Evolutionary conservation across 495 filamentous ascomycete genomes (phyloP).

Genomic region (Tuber brumale): DNA sequence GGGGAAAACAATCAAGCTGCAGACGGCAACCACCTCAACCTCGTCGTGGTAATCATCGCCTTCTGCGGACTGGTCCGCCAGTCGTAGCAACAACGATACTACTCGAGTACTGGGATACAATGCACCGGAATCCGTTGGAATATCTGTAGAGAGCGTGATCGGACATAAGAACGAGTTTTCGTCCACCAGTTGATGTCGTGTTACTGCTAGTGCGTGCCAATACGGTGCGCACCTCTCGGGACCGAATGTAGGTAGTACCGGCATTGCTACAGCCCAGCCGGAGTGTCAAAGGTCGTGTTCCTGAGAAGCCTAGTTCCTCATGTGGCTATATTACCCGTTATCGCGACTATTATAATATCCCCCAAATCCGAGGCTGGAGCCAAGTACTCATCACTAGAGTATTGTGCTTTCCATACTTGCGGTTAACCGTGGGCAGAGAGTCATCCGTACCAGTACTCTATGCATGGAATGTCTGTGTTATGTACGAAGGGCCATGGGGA

Average conservation of each 20-base stretch:
- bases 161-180: not conserved
- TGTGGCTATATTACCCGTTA: not conserved
- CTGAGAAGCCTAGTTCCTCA: not conserved
- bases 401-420: not conserved
- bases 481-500: not conserved
- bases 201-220: not conserved
- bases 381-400: not conserved
- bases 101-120: not conserved
- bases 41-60: not conserved
- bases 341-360: not conserved
- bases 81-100: not conserved
- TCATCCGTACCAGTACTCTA: not conserved
- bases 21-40: not conserved
- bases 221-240: not conserved
- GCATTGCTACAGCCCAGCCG: not conserved
- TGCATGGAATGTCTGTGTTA: not conserved
- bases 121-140: not conserved
- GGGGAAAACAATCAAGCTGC: not conserved
- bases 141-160: not conserved
- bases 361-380: not conserved
- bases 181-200: not conserved
- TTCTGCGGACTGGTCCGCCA: not conserved
- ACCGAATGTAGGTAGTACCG: not conserved
- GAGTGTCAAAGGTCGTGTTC: not conserved
- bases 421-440: not conserved